Evolutionary conservation across 1,284 basidiomycete species (phyloP).

Genomic region (Xerocomus nothofagi): DNA sequence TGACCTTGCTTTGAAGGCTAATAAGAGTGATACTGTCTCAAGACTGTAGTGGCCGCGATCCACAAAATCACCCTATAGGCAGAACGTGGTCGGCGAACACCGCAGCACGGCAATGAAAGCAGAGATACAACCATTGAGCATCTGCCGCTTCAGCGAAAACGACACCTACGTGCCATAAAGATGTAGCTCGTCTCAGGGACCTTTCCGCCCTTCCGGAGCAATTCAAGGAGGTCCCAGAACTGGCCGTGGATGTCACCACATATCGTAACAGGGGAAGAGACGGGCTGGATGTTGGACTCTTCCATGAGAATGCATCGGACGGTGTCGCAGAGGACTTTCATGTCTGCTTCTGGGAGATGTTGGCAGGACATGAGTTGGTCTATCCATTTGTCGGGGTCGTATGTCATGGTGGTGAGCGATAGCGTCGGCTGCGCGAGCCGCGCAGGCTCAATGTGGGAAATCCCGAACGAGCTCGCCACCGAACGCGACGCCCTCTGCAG

Average conservation of each 20-base stretch:
- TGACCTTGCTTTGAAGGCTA: constrained; percentile 90
- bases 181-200: constrained; percentile 93
- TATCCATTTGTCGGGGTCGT: constrained; percentile 73
- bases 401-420: constrained; percentile 26
- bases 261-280: constrained; percentile 88
- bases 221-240: constrained; percentile 93
- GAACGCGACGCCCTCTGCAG: constrained; percentile 1
- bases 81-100: constrained; percentile 1
- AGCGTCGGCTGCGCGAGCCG: neutral
- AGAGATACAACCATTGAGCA: constrained; percentile 25
- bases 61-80: constrained; percentile 88
- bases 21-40: constrained; percentile 90
- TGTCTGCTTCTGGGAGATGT: constrained; percentile 87
- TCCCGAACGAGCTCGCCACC: neutral
- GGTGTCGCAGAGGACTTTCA: constrained; percentile 86
- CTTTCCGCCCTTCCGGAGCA: constrained; percentile 86
- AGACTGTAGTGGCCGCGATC: constrained; percentile 95
- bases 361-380: constrained; percentile 80
- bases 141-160: constrained; percentile 13
- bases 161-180: constrained; percentile 84
- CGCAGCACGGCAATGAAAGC: constrained; percentile 12
- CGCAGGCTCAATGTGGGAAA: constrained; percentile 24
- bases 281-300: constrained; percentile 94
- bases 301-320: constrained; percentile 88
- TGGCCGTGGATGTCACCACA: constrained; percentile 96